Evolutionary conservation across 768 basidiomycete genomes (phyloP).

Genomic region (Amanita inopinata): DNA sequence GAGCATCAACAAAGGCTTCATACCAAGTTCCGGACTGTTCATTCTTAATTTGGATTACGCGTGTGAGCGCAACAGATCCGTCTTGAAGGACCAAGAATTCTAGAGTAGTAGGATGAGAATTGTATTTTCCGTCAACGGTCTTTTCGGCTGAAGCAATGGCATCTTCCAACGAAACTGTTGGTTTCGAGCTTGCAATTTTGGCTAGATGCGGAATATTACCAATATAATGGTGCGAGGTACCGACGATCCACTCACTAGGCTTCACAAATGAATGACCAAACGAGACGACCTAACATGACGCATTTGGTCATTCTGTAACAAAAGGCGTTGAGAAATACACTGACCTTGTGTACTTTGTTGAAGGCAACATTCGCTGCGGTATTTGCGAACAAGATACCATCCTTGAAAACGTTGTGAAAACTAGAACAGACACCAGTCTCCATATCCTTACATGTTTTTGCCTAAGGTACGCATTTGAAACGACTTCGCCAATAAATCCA

Average conservation of each 20-base stretch:
- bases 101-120: constrained; percentile 26
- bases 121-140: constrained; percentile 29
- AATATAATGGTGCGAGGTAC: too few species aligned
- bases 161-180: constrained; percentile 22
- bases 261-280: too few species aligned
- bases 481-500: neutral
- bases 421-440: constrained; percentile 12
- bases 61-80: too few species aligned
- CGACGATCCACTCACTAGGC: too few species aligned
- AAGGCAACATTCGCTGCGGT: too few species aligned
- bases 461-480: neutral
- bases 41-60: too few species aligned
- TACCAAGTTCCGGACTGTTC: too few species aligned
- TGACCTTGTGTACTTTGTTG: neutral
- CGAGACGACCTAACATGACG: constrained; percentile 23
- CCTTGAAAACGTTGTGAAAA: neutral
- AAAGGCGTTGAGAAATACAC: neutral
- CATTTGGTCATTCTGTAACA: constrained; percentile 12
- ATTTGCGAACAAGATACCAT: neutral
- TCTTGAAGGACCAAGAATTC: constrained; percentile 32
- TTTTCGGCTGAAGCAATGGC: constrained; percentile 29
- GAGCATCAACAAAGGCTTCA: too few species aligned
- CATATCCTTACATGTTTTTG: neutral
- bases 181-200: too few species aligned
- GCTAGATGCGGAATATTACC: too few species aligned